Evolutionary conservation across 2,329 filamentous ascomycete genomes (phyloP), one percentile per base, ranked within the genome.

Genomic region (Aspergillus sp.): DNA sequence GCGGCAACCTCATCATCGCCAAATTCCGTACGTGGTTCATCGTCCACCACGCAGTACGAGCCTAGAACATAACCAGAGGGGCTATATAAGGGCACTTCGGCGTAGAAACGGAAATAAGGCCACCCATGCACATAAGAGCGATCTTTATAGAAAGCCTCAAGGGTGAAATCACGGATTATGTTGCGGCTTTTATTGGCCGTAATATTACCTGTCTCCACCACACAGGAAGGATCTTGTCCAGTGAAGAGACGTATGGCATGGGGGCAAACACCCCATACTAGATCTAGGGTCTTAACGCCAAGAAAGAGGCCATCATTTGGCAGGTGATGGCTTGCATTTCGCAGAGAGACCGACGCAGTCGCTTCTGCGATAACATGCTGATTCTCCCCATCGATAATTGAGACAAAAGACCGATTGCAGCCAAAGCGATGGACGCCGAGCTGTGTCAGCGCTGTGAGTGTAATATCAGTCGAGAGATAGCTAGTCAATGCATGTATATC

Each of bases 31-130:
- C 78, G 73, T 0, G 77, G 73, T 27, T 69, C 68, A 41, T 81
- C 73, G 53, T 83, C 80, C 0, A 80, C 68, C 2, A 84, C 74
- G 42, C 76, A 74, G 50, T 79, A 81, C 4, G 72, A 73, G 7
- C 81, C 82, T 42, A 85, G 79, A 19, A 73, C 68, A 48, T 75
- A 72, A 27, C 77, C 74, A 35, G 71, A 73, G 1, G 72, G 72
- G 5, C 75, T 78, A 38, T 72, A 69, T 40, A 85, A 75, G 1
- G 81, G 81, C 0, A 83, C 79, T n/a, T 76, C 76, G 5, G 75
- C 76, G 50, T 80, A 78, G 57, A 80, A 80, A 39, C 65, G 62
- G 19, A 69, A 53, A 32, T 62, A 52, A 1, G 66, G 65, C 46
- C 57, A 58, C 7, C 48, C 57, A 3, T 48, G 46, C 1, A 71